Evolutionary conservation across 192 early-diverging fungal species (phyloP).

Genomic region (Geranomyces michiganensis): DNA sequence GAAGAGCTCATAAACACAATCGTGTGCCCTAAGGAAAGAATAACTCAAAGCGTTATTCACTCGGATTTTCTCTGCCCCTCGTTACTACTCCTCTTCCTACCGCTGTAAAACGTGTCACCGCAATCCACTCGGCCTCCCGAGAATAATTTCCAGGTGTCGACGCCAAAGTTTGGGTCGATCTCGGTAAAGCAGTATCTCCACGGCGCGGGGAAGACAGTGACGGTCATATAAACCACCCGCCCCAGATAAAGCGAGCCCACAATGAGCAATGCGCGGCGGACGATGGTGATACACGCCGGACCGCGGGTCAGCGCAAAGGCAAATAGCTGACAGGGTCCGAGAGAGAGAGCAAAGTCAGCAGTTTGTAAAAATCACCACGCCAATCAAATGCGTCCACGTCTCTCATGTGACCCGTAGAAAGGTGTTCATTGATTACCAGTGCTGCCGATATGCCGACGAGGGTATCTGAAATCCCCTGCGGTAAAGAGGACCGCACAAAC

Average conservation of each 20-base stretch:
- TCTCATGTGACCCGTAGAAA: no score
- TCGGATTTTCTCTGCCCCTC: no score
- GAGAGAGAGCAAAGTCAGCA: no score
- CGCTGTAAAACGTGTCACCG: slow-evolving; percentile 26
- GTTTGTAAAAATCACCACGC: slow-evolving; percentile 5
- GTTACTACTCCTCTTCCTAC: no score
- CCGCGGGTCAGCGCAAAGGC: slow-evolving; percentile 22
- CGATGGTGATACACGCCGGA: slow-evolving; percentile 9
- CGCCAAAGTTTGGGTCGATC: slow-evolving; percentile 22
- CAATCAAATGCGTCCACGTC: no score
- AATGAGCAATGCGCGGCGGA: slow-evolving; percentile 24
- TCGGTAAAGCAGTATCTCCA: slow-evolving; percentile 19
- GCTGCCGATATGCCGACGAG: slow-evolving; percentile 11
- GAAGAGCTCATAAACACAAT: slow-evolving; percentile 11
- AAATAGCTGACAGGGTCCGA: neutral
- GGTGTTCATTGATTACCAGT: no score
- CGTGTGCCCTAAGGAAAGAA: slow-evolving; percentile 24
- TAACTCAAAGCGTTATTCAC: no score
- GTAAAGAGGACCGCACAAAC: neutral
- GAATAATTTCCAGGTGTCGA: slow-evolving; percentile 19
- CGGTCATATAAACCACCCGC: slow-evolving; percentile 11
- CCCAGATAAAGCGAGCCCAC: slow-evolving; percentile 24
- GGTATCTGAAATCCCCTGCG: slow-evolving; percentile 19
- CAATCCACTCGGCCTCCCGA: slow-evolving; percentile 21
- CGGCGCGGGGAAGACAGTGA: slow-evolving; percentile 17